Base-by-base conservation (phyloP, 192 early-diverging fungal species). In the Backusella westeae region DNA sequence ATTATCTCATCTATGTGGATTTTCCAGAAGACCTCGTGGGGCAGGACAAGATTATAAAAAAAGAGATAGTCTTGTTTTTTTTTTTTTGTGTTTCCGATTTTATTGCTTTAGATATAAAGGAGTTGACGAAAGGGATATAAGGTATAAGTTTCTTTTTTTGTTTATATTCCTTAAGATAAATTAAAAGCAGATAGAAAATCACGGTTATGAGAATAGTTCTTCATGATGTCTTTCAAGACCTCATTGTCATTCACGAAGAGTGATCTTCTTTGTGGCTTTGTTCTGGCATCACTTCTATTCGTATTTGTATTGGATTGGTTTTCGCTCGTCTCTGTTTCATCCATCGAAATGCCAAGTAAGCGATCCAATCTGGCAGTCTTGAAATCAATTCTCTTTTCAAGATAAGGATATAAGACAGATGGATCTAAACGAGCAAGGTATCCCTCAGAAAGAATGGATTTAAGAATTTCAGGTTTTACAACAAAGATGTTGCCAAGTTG, bases 401-500 rank as follows among this genome's bases (percentile, higher is more conserved):
- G 87, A 80, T 95, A 97, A n/a, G 93, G 93, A 72, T 92, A 90
- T n/a, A 99, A 79, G 10, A 90, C 87, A 59, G 86, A 82, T n/a
- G 90, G 83, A 49, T 96, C 96, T 34, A 96, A 87, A 39, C 91
- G 90, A 35, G 92, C 90, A 34, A 99, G 86, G 49, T 92, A 87
- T 3, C 95, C 95, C 75, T 97, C 95, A 36, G 91, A 91, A 41
- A 99, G 84, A 35, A 98, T 88, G 17, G 94, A 93, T 76, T 92
- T 91, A 29, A 99, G 83, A 63, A 95, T 96, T 70, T 96, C 93
- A 23, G 97, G 94, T 79, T 94, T 94, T 23, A 96, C 96, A 34
- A 98, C 81, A 77, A 95, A 99, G 2, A 99, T 88, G 73, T 96
- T 98, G 72, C 94, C 95, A 15, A 99, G 83, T 75, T 99, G 94